Percentiles rank a stretch among this genome's conserved stretches.
Conservation (phyloP, 2,329 filamentous ascomycete species). For the Stachybotrys chlorohalonatus region DNA sequence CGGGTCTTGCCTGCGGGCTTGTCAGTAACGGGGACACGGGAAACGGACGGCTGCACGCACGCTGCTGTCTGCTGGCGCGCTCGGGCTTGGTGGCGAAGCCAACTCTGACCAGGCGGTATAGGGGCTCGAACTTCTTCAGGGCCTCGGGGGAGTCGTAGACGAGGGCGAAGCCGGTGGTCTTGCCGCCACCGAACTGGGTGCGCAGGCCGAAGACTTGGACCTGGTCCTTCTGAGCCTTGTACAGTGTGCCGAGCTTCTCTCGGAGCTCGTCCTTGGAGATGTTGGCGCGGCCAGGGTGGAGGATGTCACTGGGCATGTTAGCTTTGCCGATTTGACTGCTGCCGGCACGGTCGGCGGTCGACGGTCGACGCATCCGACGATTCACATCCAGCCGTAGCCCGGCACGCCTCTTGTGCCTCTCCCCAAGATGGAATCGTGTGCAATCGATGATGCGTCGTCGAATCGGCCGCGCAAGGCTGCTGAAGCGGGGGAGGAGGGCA, state of each 20-base stretch:
- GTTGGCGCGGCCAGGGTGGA: slow-evolving; percentile 96
- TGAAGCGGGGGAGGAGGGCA: slow-evolving; percentile 4
- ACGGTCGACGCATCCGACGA: neutral
- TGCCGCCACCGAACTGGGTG: slow-evolving; percentile 98
- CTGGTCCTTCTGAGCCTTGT: slow-evolving; percentile 98
- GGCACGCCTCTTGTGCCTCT: neutral
- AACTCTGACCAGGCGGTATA: slow-evolving; percentile 92
- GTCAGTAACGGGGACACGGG: slow-evolving; percentile 1
- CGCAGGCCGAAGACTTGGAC: slow-evolving; percentile 97
- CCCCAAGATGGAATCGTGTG: neutral
- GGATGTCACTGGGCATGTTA: slow-evolving; percentile 69
- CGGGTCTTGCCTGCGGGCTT: slow-evolving; percentile 80
- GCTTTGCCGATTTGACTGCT: neutral
- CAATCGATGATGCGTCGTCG: neutral
- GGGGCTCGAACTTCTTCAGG: slow-evolving; percentile 99
- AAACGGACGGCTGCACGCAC: slow-evolving; percentile 53
- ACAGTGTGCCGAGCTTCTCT: slow-evolving; percentile 84
- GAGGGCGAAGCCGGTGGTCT: slow-evolving; percentile 97
- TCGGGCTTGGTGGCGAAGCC: slow-evolving; percentile 91
- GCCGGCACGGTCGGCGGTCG: too few species aligned
- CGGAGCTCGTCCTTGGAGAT: slow-evolving; percentile 99
- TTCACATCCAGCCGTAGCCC: neutral
- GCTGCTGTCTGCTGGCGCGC: slow-evolving; percentile 97
- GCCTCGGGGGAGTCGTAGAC: slow-evolving; percentile 97
- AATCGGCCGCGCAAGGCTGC: neutral